Evolutionary conservation across 768 basidiomycete genomes (phyloP), one percentile per base, ranked within the genome.

Genomic region (Scleroderma bovista): DNA sequence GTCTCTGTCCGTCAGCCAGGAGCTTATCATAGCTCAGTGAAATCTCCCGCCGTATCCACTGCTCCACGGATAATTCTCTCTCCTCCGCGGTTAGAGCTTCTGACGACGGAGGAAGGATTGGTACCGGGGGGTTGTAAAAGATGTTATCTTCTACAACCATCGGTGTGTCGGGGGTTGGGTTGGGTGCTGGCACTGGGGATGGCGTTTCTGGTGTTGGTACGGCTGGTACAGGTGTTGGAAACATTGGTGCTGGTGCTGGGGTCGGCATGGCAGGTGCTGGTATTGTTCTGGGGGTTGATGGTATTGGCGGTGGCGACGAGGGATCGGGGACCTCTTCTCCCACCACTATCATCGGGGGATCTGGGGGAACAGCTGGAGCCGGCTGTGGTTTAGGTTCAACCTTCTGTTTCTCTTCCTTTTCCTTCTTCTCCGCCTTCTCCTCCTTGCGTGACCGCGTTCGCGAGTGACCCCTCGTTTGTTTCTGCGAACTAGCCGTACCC

Each of bases 11-110:
- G 51, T 83, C 78, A 41, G 58, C 57, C 65, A 72, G 64, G 59
- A 84, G 73, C 50, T 74, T 78, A 55, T 84, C 80, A 56, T 79
- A 81, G 65, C 89, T 77, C 41, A 79, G 65, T 54, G 75, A 75
- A 63, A 89, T 86, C 68, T 92, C 88, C 56, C 80, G 78, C 48
- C 84, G 74, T 51, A 92, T 82, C 80, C 88, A 88, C 59, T 93
- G 80, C 59, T 93, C 90, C 43, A 93, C 75, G 0, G 88, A 86
- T 86, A 93, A 84, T 17, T 74, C 68, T 51, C 83, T 72, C 62
- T 93, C 86, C 17, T 78, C 79, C 31, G 40, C 63, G 48, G 53
- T 65, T 43, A 50, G 66, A 53, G 16, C 24, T 40, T 58, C 54
- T 56, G 61, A 40, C 26, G 26, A 29, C n/a, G 60, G n/a, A 29